Conservation (phyloP, 306 rosid genomes). For the Sesbania bispinosa region DNA sequence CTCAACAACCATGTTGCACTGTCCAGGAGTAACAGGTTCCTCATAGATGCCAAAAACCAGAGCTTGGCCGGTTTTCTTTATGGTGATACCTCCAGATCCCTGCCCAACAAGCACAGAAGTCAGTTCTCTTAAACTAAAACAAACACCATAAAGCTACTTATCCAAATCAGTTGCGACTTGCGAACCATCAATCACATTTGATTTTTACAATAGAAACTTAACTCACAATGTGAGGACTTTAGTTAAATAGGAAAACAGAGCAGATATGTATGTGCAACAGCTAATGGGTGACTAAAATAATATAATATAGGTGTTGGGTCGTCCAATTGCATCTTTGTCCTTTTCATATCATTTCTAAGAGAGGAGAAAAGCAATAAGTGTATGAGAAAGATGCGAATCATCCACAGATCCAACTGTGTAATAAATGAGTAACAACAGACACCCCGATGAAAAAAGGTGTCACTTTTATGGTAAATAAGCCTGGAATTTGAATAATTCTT, state of each 20-base stretch:
- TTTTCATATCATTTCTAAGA: not conserved
- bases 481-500: too few species aligned
- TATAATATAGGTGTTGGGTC: not conserved
- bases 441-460: not conserved
- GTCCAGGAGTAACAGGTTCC: slow-evolving; percentile 97
- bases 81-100: slow-evolving; percentile 94
- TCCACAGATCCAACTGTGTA: not conserved
- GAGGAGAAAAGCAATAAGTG: not conserved
- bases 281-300: not conserved
- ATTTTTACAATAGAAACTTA: not conserved
- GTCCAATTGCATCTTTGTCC: not conserved
- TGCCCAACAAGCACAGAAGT: slow-evolving; percentile 18
- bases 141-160: not conserved
- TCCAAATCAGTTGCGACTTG: not conserved
- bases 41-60: slow-evolving; percentile 79
- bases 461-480: not conserved
- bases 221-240: not conserved
- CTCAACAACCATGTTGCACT: slow-evolving; percentile 98
- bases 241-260: too few species aligned
- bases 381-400: not conserved
- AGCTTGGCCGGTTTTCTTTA: slow-evolving; percentile 94
- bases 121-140: not conserved
- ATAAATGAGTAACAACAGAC: not conserved
- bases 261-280: too few species aligned
- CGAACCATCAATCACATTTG: not conserved